phyloP scores from a whole-genome alignment of 73 alveolate species.

The Effrenium voratum region DNA sequence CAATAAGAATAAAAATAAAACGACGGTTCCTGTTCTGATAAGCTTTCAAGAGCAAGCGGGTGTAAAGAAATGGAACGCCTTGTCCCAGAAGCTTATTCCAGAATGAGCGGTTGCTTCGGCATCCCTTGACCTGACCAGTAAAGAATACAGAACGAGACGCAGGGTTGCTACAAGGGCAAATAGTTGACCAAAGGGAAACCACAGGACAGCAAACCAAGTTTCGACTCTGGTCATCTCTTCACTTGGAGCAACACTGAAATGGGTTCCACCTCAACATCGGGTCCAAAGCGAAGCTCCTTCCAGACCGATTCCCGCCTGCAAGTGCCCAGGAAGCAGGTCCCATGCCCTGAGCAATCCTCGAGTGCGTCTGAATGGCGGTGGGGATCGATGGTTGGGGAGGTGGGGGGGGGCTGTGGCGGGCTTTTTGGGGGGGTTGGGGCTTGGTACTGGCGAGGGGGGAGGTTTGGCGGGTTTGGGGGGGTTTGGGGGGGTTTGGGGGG shows the following conservation, averaged over 20 bases:
- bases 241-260: not conserved
- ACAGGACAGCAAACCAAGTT: no score
- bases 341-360: constrained; percentile 77
- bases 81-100: no score
- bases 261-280: not conserved
- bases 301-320: constrained; percentile 27
- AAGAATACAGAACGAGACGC: no score
- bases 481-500: not conserved
- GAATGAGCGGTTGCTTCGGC: no score
- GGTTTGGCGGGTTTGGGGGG: not conserved
- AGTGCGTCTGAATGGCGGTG: not conserved
- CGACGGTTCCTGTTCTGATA: no score
- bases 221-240: no score
- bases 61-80: no score
- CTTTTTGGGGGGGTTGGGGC: not conserved
- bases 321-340: constrained; percentile 77
- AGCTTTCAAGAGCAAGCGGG: no score
- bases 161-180: no score
- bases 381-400: not conserved
- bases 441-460: not conserved
- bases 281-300: not conserved
- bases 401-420: not conserved
- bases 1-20: no score
- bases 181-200: no score
- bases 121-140: no score